Conservation (phyloP, 441 rosid species). For the Bruguiera hainesii region DNA sequence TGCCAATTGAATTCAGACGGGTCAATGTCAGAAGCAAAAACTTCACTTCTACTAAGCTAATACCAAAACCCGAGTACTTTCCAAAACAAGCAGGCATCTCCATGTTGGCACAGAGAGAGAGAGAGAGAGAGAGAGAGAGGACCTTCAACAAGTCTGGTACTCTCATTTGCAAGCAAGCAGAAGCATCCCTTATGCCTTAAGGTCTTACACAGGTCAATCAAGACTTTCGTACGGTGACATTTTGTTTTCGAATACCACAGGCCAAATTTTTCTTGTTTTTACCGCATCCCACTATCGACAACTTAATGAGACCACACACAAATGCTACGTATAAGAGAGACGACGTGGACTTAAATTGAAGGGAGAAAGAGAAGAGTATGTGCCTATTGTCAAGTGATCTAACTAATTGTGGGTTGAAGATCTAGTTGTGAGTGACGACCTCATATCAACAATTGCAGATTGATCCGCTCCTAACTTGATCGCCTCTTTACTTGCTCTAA, state of each 20-base stretch:
- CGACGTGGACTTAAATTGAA: neutral
- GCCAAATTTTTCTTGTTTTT: neutral
- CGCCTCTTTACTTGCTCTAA: constrained; percentile 91
- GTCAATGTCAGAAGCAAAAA: neutral
- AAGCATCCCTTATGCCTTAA: no score
- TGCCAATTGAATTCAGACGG: neutral
- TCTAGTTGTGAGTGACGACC: constrained; percentile 82
- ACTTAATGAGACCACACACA: neutral
- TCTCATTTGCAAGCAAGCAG: no score
- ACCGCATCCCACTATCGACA: neutral
- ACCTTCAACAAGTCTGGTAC: no score
- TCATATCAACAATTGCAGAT: constrained; percentile 91
- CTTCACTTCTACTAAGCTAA: neutral
- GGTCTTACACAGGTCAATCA: no score
- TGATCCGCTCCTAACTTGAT: constrained; percentile 70
- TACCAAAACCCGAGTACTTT: neutral
- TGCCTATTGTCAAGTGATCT: neutral
- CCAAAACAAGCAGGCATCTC: no score
- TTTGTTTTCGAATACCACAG: neutral
- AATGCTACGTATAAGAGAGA: neutral
- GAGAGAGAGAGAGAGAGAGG: no score
- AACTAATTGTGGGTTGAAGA: constrained; percentile 38
- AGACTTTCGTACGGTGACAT: no score
- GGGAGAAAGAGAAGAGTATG: neutral
- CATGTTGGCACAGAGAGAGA: no score